phyloP scores from a whole-genome alignment of 2,329 filamentous ascomycete genomes.

The Aspergillus pseudoterreus region DNA sequence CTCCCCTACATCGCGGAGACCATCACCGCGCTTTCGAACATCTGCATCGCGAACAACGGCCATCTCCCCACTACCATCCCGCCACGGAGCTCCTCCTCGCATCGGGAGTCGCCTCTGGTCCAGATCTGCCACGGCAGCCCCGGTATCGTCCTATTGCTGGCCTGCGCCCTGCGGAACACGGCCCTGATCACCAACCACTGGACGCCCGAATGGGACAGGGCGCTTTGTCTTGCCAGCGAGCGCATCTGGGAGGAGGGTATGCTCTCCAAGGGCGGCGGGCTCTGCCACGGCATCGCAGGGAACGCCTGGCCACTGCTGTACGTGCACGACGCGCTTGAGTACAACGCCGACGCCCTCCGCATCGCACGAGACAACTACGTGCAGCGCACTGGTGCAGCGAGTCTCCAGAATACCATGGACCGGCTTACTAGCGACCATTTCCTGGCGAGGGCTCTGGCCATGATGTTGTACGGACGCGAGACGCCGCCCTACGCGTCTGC shows the following conservation, averaged over 20 bases:
- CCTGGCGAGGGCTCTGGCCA: constrained; percentile 34
- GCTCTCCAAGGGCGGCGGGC: constrained; percentile 38
- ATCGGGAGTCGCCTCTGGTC: constrained; percentile 28
- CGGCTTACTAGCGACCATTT: constrained; percentile 33
- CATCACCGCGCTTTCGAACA: constrained; percentile 33
- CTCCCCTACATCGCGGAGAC: constrained; percentile 33
- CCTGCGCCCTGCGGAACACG: constrained; percentile 27
- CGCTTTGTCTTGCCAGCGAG: constrained; percentile 29
- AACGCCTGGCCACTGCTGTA: constrained; percentile 40
- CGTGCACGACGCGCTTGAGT: constrained; percentile 36
- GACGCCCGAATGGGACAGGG: constrained; percentile 38
- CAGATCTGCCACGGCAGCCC: constrained; percentile 43
- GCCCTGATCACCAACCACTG: constrained; percentile 27
- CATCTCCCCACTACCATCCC: constrained; percentile 39
- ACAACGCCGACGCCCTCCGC: constrained; percentile 20
- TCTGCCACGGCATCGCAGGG: constrained; percentile 41
- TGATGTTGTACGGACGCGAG: constrained; percentile 36
- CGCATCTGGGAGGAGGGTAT: constrained; percentile 41
- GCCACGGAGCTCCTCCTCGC: constrained; percentile 13
- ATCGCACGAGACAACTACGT: constrained; percentile 21
- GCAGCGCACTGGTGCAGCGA: constrained; percentile 9
- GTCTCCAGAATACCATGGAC: constrained; percentile 4
- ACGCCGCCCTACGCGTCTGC: constrained; percentile 31
- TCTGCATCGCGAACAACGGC: constrained; percentile 32
- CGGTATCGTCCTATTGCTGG: constrained; percentile 34